Conservation (phyloP, 2,329 filamentous ascomycete species). For the Xylaria sp. region DNA sequence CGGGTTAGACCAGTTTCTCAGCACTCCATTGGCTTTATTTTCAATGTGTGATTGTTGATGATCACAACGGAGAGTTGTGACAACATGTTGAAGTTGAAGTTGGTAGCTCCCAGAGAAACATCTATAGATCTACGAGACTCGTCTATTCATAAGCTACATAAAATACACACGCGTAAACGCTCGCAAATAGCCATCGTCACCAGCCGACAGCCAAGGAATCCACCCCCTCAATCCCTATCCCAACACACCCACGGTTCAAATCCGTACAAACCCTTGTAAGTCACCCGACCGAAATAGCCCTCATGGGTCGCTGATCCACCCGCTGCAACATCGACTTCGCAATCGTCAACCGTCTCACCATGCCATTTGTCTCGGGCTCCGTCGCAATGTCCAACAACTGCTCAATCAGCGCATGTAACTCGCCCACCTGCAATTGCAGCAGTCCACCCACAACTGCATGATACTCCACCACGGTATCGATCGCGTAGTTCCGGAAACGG, state of each 20-base stretch:
- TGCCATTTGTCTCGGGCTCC: neutral
- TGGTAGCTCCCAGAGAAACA: too few relatives aligned
- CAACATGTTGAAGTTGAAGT: too few relatives aligned
- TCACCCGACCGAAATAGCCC: neutral
- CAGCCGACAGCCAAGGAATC: too few relatives aligned
- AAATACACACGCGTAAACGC: too few relatives aligned
- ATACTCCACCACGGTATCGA: neutral
- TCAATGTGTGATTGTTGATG: too few relatives aligned
- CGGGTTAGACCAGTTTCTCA: too few relatives aligned
- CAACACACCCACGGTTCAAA: neutral
- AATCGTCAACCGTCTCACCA: neutral
- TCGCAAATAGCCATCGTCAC: too few relatives aligned
- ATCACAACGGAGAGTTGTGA: too few relatives aligned
- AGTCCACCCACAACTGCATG: neutral
- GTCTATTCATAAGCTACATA: too few relatives aligned
- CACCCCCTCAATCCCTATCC: too few relatives aligned
- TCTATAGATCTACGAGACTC: too few relatives aligned
- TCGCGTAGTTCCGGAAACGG: neutral
- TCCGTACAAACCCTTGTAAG: neutral
- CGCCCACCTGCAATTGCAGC: neutral
- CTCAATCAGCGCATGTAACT: neutral
- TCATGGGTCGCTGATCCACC: neutral
- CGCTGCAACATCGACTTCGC: neutral
- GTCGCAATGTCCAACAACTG: neutral
- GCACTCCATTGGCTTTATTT: too few relatives aligned